Conservation (phyloP, 1,139 yeast genomes). For the Wickerhamomyces sp. region DNA sequence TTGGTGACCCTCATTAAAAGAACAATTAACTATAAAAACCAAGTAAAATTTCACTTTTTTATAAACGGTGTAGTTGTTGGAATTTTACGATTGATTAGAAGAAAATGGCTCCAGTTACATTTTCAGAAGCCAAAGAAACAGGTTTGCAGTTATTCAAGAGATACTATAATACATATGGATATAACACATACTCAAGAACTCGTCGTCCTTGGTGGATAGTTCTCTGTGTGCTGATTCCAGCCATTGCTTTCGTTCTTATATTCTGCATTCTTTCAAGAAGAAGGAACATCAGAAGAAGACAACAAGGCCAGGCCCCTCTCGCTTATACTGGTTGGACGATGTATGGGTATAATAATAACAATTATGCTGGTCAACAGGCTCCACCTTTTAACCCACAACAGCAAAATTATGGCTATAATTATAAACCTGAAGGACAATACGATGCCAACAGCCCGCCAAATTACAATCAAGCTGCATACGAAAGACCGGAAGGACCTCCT, state of each 20-base stretch:
- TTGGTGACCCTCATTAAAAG: too few species aligned
- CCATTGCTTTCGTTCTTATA: background rate
- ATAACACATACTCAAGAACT: background rate
- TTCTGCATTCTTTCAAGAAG: conserved; percentile 2
- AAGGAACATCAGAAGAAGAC: conserved; percentile 2
- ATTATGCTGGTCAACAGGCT: background rate
- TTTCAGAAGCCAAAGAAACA: background rate
- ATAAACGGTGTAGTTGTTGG: too few species aligned
- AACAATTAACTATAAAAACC: too few species aligned
- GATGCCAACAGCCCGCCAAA: background rate
- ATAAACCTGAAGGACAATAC: background rate
- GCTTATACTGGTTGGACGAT: conserved; percentile 1
- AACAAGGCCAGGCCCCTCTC: background rate
- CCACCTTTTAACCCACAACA: background rate
- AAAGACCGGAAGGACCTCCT: conserved; percentile 1
- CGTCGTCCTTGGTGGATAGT: conserved; percentile 6
- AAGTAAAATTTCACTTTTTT: too few species aligned
- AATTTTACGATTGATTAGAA: too few species aligned
- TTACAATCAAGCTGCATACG: background rate
- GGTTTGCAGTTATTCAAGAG: background rate
- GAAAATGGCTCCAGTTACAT: conserved; percentile 3
- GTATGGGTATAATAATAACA: background rate
- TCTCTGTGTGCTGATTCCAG: conserved; percentile 3
- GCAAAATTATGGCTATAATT: background rate
- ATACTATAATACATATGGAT: background rate